Base-by-base conservation (phyloP, 176 grass and related monocot species). In the Oryza coarctata region DNA sequence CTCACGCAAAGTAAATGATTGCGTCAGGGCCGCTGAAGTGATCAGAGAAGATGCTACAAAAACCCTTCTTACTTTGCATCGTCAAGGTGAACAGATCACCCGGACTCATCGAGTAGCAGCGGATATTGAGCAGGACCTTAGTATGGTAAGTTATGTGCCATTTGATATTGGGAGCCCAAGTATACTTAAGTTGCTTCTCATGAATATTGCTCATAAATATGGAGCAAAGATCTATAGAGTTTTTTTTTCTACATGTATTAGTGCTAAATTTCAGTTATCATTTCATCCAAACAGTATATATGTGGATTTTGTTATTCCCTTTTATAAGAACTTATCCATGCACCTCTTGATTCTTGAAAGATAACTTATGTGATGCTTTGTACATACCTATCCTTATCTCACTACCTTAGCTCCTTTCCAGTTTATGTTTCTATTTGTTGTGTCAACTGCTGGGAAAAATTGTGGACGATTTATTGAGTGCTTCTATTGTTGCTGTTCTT, bases 21-120 rank as follows among this genome's bases (percentile, higher is more conserved):
- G 93, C 70, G 84, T 99, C 36, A 94, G 73, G 69, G 92, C 92
- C 60, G 93, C 97, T 63, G 93, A 95, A 89, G 89, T 79, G 40
- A 99, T 99, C 29, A 93, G 87, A 70, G 97, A 95, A 84, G 93
- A 94, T 85, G 97, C 97, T 57, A 74, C 93, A 41, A 88, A 90
- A 65, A 96, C 89, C 34, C 58, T 99, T 18, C 70, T 89, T 26
- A 89, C 83, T 52, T 86, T 99, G 72, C 97, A 95, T 75, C 87
- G 86, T 73, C 97, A 99, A 69, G 93, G 97, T 22, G 88, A 99
- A 80, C 97, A 99, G 86, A 99, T 99, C 61, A 78, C 70, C 36
- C 65, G 58, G 52, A 90, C 93, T 70, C 97, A 99, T 88, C 83
- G 80, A 82, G 64, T 78, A 41, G 97, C 89, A 26, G 80, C 86